Base-by-base conservation (phyloP, 495 filamentous ascomycete species). In the Talaromyces liani region DNA sequence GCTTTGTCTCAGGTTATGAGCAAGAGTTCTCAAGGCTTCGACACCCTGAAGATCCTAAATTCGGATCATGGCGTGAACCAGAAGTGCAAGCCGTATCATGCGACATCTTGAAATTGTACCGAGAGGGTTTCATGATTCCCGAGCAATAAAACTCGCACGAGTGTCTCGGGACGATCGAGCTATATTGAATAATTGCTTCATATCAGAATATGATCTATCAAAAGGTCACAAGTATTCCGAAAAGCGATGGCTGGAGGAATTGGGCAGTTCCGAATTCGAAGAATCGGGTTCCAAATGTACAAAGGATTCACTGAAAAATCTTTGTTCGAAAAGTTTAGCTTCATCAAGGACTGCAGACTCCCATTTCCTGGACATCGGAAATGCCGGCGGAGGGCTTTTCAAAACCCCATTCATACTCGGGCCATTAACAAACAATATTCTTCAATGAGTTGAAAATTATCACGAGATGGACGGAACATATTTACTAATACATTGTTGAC, bases 61-160 rank as follows among this genome's bases (percentile, higher is more conserved):
- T 51, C 68, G 59, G 20, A 65, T 34, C 10, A 56, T 58, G 1
- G 64, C 31, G 59, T 70, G 66, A 18, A 62, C 14, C 24, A 66
- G 16, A n/a, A 68, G 58, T 34, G 66, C 29, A 10, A 66, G 62
- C 3, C 68, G 62, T 49, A 70, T 20, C 22, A 64, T 66, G 12
- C 34, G 5, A 64, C 29, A 29, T 53, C 39, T n/a, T 65, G 51
- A 20, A 58, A 31, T 39, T 59, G 58, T 20, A 68, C 20, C 3
- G 62, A 57, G 9, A 65, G 49, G 22, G 67, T 18, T 63, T 62
- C 61, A 47, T 70, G 57, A 33, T 14, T 49, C 51, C 65, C 41
- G 6, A 66, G 60, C 6, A 70, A 39, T 16, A 70, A 60, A 60
- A 64, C 20, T 68, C 68, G 31, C 66, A 64, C 27, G 68, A 66